Evolutionary conservation across 805 yeast species (phyloP), one percentile per base, ranked within the genome.

Genomic region (Schizosaccharomyces osmophilus): DNA sequence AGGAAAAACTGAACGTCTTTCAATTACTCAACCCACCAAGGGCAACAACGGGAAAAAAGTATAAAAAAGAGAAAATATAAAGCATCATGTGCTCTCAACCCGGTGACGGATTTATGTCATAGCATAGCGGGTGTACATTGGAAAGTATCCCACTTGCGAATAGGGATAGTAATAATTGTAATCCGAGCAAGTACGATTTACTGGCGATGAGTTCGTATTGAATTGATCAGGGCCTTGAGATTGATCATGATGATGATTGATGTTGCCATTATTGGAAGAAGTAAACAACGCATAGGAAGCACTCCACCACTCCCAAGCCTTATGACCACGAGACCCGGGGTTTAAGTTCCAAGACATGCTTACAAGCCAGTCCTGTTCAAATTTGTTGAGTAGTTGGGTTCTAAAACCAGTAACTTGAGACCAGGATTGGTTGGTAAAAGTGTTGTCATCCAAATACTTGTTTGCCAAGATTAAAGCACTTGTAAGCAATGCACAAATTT

Each of bases 401-500:
- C 79, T 72, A 64, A 90, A 77, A 22, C 94, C 94, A 4, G 96
- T 85, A n/a, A 97, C 97, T 64, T 87, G 88, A 54, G 87, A 80
- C 98, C 98, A 90, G 6, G 96, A 87, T 68, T 82, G 83, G 73
- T 90, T 90, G 64, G 95, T 87, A 70, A 90, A 90, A 36, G 97
- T 90, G 73, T 90, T 88, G 74, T 90, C 98, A 73, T 90, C 97
- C 70, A 89, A 87, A 71, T 87, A 87, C 73, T 90, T 90, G 75
- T 90, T 90, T 59, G 96, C 95, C 64, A 90, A 75, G 45, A 90
- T 80, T 55, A 90, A 76, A 2, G 94, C 78, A 24, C 84, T 76
- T 55, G 83, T 81, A 54, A 87, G 71, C 69, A 48, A 39, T n/a
- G 32, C 57, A 15, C 59, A 26, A 15, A 17, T 17, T 61, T 54